These are phyloP conservation scores for Taphrina confusa DNA, from an alignment of 1,139 yeast genomes.

Conservation along the genomic window DNA sequence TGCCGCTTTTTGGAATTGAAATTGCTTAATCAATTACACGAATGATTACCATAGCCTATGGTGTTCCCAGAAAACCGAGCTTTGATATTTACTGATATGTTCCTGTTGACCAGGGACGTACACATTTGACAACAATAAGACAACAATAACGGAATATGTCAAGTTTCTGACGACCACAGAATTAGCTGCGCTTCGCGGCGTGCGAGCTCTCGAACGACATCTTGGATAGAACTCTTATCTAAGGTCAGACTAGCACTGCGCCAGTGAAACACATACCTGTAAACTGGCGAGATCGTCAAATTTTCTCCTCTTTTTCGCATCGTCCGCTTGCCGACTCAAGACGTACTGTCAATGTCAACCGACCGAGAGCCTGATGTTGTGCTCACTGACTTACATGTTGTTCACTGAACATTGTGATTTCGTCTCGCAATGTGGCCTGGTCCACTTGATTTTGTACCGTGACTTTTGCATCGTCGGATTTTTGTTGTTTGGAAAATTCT, in stretches of 20 bases:
- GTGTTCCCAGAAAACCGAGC: no score
- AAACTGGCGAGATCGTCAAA: slow-evolving; percentile 60
- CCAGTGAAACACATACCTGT: neutral
- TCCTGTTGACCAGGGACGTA: no score
- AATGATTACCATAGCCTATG: no score
- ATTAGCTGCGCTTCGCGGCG: no score
- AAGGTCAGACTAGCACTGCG: no score
- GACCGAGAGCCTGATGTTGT: no score
- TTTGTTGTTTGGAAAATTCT: neutral
- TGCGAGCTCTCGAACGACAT: neutral
- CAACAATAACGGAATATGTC: no score
- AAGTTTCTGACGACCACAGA: neutral
- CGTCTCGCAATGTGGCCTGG: slow-evolving; percentile 21
- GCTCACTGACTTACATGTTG: slow-evolving; percentile 11
- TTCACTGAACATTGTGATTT: slow-evolving; percentile 13
- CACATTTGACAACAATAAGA: no score
- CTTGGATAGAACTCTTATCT: neutral
- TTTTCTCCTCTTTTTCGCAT: slow-evolving; percentile 64
- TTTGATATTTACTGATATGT: no score
- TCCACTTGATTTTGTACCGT: neutral
- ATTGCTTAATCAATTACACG: no score
- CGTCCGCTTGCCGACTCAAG: slow-evolving; percentile 62
- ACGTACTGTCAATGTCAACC: no score
- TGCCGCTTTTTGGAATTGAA: no score
- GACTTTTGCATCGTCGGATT: neutral